Evolutionary conservation across 306 rosid genomes (phyloP), one percentile per base, ranked within the genome.

Genomic region (Sindora glabra): DNA sequence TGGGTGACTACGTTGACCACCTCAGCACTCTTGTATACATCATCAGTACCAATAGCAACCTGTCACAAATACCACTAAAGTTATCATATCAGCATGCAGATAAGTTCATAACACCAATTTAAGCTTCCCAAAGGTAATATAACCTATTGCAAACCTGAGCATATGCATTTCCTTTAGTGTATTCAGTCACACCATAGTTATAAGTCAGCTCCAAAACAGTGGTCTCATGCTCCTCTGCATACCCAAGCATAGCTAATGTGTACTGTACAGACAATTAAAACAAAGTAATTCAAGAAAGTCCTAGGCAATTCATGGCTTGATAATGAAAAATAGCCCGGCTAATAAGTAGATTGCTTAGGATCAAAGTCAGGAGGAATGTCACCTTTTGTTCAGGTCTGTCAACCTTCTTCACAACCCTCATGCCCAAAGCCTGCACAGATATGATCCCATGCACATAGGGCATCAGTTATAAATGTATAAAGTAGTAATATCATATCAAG

Each of bases 21-120:
- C 86, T 92, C 96, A 5, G 75, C 99, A 62, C 99, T 88, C 76
- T 89, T 86, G 81, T 86, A 88, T 34, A 92, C 96, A 74, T 92
- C 96, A 73, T 92, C 92, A 47, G 99, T 92, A 41, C 99, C 55
- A 14, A 92, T 75, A 69, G 99, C 99, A 66, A 92, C 63, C 99
- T 92, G 74, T 32, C 17, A 62, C 26, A 39, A 25, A 69, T 13
- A 33, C 39, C 67, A 57, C 25, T 33, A 59, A 15, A 49, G 61
- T 46, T 41, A 45, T 54, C 38, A 55, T 42, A 24, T 51, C 38
- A 11, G 71, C n/a, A 12, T 22, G 41, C 30, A 67, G 17, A 44
- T n/a, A 67, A 21, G 48, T 38, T 42, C 66, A 46, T 48, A 57
- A 46, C 48, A 50, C 55, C 2, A 10, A 30, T 26, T 49, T 44